Evolutionary conservation across 2,329 filamentous ascomycete genomes (phyloP).

Genomic region (Pseudopyrenochaeta lycopersici): DNA sequence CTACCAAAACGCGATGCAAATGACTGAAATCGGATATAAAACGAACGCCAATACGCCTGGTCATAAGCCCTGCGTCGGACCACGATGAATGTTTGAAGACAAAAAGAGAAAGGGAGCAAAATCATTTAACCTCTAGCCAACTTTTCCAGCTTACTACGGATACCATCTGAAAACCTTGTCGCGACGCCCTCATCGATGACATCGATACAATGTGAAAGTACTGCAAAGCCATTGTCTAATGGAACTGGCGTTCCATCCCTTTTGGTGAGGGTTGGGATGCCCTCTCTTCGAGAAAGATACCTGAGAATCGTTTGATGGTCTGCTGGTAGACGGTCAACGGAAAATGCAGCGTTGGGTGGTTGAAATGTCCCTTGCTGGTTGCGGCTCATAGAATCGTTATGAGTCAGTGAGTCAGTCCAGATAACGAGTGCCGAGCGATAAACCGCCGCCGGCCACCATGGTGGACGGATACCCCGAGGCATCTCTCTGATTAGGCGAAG

Average conservation of each 20-base stretch:
- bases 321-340: constrained; percentile 60
- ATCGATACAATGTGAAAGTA: constrained; percentile 62
- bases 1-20: constrained; percentile 25
- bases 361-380: constrained; percentile 49
- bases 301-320: constrained; percentile 62
- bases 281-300: constrained; percentile 63
- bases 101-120: constrained; percentile 7
- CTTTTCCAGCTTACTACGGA: constrained; percentile 62
- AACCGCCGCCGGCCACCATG: constrained; percentile 76
- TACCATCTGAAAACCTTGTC: constrained; percentile 64
- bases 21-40: not conserved
- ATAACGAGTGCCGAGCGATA: constrained; percentile 65
- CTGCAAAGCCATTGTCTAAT: constrained; percentile 58
- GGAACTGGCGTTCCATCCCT: constrained; percentile 58
- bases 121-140: constrained; percentile 43
- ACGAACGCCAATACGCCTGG: constrained; percentile 9
- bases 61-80: constrained; percentile 7
- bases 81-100: not conserved
- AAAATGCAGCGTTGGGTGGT: constrained; percentile 51
- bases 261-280: constrained; percentile 61
- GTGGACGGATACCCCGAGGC: constrained; percentile 67
- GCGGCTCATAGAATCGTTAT: constrained; percentile 55
- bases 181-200: constrained; percentile 63
- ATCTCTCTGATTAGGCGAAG: constrained; percentile 69
- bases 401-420: constrained; percentile 63